Conservation (phyloP, 768 basidiomycete species). For the Termitomyces sp. region DNA sequence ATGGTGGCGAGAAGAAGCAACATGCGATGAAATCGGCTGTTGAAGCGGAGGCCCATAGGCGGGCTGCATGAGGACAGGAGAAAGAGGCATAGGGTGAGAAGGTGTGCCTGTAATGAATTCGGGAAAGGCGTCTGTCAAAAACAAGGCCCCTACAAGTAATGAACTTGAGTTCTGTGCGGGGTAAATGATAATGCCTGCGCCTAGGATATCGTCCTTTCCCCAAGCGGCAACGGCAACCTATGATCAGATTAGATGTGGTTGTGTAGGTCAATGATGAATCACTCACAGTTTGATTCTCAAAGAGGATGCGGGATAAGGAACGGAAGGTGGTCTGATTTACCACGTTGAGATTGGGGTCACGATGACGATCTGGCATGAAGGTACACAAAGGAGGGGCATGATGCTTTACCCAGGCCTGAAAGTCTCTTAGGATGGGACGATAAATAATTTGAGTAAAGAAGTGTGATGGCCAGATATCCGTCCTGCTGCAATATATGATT, state of each 20-base stretch:
- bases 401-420: slow-evolving; percentile 47
- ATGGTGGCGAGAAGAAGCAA: slow-evolving; percentile 26
- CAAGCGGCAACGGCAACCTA: slow-evolving; percentile 51
- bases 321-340: slow-evolving; percentile 53
- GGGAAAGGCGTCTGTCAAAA: slow-evolving; percentile 43
- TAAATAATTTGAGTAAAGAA: slow-evolving; percentile 39
- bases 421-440: slow-evolving; percentile 36
- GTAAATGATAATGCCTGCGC: slow-evolving; percentile 49
- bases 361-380: slow-evolving; percentile 56
- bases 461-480: slow-evolving; percentile 51
- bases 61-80: slow-evolving; percentile 22
- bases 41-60: slow-evolving; percentile 23
- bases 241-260: slow-evolving; percentile 2
- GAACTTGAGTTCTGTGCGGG: slow-evolving; percentile 47
- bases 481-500: slow-evolving; percentile 31
- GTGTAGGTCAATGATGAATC: not conserved
- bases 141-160: slow-evolving; percentile 46
- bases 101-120: slow-evolving; percentile 31
- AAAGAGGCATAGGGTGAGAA: slow-evolving; percentile 24
- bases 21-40: slow-evolving; percentile 27
- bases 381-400: slow-evolving; percentile 49
- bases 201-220: slow-evolving; percentile 38
- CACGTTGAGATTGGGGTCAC: slow-evolving; percentile 40
- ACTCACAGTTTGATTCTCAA: slow-evolving; percentile 49
- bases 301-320: slow-evolving; percentile 45